Evolutionary conservation across 2,329 filamentous ascomycete species (phyloP).

Genomic region (Botrytis byssoidea): DNA sequence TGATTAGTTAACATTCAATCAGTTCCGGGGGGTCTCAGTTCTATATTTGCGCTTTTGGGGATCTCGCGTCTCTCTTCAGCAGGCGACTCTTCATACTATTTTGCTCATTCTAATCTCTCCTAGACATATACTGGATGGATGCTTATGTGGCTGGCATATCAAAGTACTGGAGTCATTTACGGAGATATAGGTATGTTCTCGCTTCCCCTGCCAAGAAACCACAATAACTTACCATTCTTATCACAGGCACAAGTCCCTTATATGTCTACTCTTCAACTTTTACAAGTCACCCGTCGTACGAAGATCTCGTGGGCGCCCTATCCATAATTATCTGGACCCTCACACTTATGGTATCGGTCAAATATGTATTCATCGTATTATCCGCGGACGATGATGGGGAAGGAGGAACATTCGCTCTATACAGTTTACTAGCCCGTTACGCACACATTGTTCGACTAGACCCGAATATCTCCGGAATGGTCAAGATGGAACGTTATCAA

Average conservation of each 20-base stretch:
- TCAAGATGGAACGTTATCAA: constrained; percentile 58
- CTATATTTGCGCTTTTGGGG: background rate
- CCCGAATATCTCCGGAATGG: constrained; percentile 53
- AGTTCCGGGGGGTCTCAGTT: background rate
- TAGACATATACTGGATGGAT: constrained; percentile 34
- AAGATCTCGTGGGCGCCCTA: constrained; percentile 62
- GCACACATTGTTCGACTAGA: constrained; percentile 60
- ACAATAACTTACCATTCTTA: background rate
- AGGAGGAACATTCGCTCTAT: constrained; percentile 67
- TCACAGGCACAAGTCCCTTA: constrained; percentile 53
- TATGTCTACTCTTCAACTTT: constrained; percentile 73
- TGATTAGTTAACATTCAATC: background rate
- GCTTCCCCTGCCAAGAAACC: background rate
- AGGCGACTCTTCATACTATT: background rate
- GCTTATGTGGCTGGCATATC: constrained; percentile 55
- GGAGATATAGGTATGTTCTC: constrained; percentile 60
- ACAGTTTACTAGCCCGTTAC: constrained; percentile 61
- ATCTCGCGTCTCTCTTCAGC: background rate
- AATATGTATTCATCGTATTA: constrained; percentile 66
- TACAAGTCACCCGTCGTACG: constrained; percentile 51
- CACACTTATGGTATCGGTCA: constrained; percentile 66
- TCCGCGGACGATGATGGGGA: constrained; percentile 69
- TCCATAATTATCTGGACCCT: constrained; percentile 70
- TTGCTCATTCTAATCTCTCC: background rate
- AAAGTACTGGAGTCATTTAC: constrained; percentile 66